phyloP scores from a whole-genome alignment of 2,329 filamentous ascomycete genomes.

The Colletotrichum sp. region DNA sequence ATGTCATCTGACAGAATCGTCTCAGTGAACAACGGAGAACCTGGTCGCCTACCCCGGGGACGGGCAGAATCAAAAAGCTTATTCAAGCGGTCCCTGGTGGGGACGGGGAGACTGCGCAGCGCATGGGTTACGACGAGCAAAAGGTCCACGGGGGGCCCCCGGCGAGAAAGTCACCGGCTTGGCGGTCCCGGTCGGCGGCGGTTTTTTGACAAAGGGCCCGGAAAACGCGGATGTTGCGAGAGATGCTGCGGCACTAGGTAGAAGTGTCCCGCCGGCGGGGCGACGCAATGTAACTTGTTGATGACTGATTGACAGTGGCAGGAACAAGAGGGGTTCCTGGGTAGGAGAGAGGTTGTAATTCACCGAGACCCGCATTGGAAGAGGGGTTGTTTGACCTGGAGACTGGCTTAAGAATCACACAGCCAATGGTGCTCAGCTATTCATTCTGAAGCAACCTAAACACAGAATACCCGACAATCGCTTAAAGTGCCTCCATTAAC shows the following conservation, averaged over 20 bases:
- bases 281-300: not conserved
- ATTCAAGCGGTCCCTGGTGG: not conserved
- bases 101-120: not conserved
- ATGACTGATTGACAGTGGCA: not conserved
- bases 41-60: not conserved
- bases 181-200: not conserved
- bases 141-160: not conserved
- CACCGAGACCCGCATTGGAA: not conserved
- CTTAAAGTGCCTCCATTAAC: not conserved
- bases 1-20: not conserved
- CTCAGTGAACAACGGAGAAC: not conserved
- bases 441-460: not conserved
- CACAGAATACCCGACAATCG: not conserved
- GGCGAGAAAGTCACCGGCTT: not conserved
- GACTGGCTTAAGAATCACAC: not conserved
- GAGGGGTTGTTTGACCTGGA: not conserved
- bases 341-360: not conserved
- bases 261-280: not conserved
- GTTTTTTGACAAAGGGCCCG: not conserved
- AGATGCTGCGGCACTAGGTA: not conserved
- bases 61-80: not conserved
- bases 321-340: not conserved
- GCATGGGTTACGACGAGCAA: not conserved
- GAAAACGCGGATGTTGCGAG: not conserved
- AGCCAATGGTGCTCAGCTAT: not conserved